Base-by-base conservation (phyloP, 441 rosid species). In the Croton laevigatus region DNA sequence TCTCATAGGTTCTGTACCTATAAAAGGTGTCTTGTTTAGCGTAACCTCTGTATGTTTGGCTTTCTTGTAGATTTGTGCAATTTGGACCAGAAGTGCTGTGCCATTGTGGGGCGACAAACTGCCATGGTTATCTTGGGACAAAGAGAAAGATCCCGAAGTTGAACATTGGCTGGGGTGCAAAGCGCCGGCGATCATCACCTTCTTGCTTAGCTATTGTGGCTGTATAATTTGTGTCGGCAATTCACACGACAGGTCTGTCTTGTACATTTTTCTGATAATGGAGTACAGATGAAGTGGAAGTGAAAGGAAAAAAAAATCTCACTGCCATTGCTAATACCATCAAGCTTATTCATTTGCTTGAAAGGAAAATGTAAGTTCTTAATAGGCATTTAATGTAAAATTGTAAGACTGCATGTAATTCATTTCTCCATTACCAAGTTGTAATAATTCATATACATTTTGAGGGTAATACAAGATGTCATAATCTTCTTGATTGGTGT, bases 71-170 rank as follows among this genome's bases (percentile, higher is more conserved):
- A 80, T 94, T 91, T 85, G 91, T 94, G 59, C 97, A 89, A 79
- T 94, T 91, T 78, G 98, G 98, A 71, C 86, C 93, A 3, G 97
- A 94, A 76, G 97, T 87, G 72, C 85, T 75, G 81, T 94, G 97
- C 77, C 69, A 84, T 32, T 94, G 98, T 65, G 92, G 97, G 10
- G 87, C 97, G 36, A 42, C 78, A 32, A 86, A 82, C 54, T 94
- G 97, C 74, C 95, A 90, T 51, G 98, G 97, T 23, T 86, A 75
- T 75, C 93, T 94, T 3, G 97, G 97, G 59, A 84, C 81, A 70
- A 90, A 86, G 80, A 89, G 73, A 72, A 91, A 90, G 83, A 79
- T 90, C 5, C 69, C 75, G 38, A 85, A 75, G 75, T 62, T 86
- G 63, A 81, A 83, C 70, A 71, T 83, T 14, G 74, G 87, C 80